Evolutionary conservation across 2,329 filamentous ascomycete genomes (phyloP).

Genomic region (Rugonectria rugulosa): DNA sequence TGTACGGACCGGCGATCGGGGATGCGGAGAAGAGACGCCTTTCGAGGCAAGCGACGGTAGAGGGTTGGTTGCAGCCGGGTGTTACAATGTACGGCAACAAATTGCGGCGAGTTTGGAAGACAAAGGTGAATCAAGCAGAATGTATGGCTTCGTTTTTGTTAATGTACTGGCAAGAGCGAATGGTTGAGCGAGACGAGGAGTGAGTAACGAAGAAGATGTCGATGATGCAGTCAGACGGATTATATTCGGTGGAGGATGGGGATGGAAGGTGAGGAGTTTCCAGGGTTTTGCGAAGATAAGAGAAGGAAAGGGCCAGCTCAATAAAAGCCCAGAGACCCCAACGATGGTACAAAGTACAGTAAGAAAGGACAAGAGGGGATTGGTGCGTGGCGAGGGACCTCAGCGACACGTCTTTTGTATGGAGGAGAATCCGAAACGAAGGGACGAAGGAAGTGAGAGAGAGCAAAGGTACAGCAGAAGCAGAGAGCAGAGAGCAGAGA

Average conservation of each 20-base stretch:
- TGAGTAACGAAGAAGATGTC: slow-evolving; percentile 15
- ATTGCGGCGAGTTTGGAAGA: slow-evolving; percentile 2
- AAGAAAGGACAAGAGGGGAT: slow-evolving; percentile 17
- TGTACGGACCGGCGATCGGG: background rate
- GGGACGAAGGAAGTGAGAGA: slow-evolving; percentile 18
- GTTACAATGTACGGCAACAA: background rate
- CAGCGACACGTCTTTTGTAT: slow-evolving; percentile 36
- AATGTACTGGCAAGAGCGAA: background rate
- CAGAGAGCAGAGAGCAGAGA: slow-evolving; percentile 15
- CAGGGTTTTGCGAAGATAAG: background rate
- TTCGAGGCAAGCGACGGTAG: slow-evolving; percentile 7
- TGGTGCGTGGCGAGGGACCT: slow-evolving; percentile 34
- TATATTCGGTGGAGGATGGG: slow-evolving; percentile 19
- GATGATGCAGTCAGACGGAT: slow-evolving; percentile 23
- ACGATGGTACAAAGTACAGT: slow-evolving; percentile 20
- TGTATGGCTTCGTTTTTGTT: no score
- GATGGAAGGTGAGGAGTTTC: slow-evolving; percentile 8
- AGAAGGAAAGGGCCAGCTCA: background rate
- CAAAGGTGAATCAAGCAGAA: background rate
- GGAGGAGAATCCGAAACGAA: slow-evolving; percentile 33
- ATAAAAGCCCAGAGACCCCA: slow-evolving; percentile 6
- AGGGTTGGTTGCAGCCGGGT: background rate
- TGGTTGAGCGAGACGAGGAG: slow-evolving; percentile 20
- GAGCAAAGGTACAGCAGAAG: no score
- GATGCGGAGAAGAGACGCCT: slow-evolving; percentile 1